Conservation (phyloP, 768 basidiomycete genomes). For the Cantharellus anzutake region DNA sequence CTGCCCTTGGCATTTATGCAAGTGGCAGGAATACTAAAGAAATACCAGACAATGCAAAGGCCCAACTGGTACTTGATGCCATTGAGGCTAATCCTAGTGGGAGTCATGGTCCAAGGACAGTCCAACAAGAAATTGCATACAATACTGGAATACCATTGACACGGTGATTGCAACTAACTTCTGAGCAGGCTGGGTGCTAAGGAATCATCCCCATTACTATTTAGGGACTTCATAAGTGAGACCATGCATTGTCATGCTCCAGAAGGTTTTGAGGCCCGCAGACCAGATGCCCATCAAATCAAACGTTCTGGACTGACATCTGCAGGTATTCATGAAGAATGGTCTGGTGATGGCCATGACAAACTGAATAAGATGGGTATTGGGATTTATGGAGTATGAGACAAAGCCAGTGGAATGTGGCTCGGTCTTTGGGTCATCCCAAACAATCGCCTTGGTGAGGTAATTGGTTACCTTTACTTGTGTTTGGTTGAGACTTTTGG, state of each 20-base stretch:
- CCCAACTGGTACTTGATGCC: not conserved
- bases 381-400: constrained; percentile 21
- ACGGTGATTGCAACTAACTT: not conserved
- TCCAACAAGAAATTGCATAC: not conserved
- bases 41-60: not conserved
- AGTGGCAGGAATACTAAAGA: not conserved
- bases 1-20: not conserved
- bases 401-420: constrained; percentile 18
- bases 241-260: constrained; percentile 5
- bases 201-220: too few relatives aligned
- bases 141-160: not conserved
- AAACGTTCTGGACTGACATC: constrained; percentile 13
- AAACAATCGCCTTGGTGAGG: constrained; percentile 17
- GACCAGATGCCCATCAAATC: constrained; percentile 17
- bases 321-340: constrained; percentile 20
- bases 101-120: not conserved
- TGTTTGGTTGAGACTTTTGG: constrained; percentile 15
- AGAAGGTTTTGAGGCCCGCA: constrained; percentile 15
- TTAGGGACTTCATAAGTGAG: not conserved
- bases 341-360: constrained; percentile 23
- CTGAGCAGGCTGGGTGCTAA: too few relatives aligned
- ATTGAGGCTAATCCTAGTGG: not conserved
- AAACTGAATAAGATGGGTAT: constrained; percentile 24
- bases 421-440: constrained; percentile 23
- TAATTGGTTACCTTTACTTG: constrained; percentile 20